Percentiles rank a stretch among this genome's conserved stretches.
phyloP scores from a whole-genome alignment of 257 asterid species.

The Scutellaria minor region DNA sequence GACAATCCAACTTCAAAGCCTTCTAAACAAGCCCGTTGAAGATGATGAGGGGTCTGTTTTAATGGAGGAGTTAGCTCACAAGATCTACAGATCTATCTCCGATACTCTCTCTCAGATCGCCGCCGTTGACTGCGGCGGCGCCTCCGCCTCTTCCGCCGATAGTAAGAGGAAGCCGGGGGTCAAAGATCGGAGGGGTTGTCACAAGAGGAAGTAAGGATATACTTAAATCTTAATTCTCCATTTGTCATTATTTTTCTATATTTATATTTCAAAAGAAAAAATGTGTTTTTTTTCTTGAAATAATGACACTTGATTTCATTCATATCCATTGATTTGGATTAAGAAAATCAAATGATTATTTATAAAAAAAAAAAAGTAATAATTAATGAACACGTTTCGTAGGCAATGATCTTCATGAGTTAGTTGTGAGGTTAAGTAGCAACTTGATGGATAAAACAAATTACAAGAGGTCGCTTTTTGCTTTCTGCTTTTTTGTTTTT shows the following conservation, averaged over 20 bases:
- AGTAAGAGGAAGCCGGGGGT: conserved; percentile 39
- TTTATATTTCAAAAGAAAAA: not conserved
- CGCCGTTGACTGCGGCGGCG: conserved; percentile 38
- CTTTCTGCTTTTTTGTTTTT: not conserved
- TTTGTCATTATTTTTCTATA: not conserved
- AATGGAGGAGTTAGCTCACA: conserved; percentile 37
- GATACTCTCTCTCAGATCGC: conserved; percentile 51
- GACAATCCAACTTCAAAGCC: conserved; percentile 48
- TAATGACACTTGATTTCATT: too few relatives aligned
- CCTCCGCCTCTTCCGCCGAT: conserved; percentile 19
- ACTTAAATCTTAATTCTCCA: not conserved
- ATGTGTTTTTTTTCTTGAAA: too few relatives aligned
- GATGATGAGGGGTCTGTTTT: conserved; percentile 30
- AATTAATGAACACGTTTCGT: too few relatives aligned
- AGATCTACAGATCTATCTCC: conserved; percentile 53
- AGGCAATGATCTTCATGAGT: not conserved
- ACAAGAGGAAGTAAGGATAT: conserved; percentile 64
- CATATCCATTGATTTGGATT: too few relatives aligned
- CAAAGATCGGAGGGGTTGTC: conserved; percentile 68
- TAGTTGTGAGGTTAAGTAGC: not conserved
- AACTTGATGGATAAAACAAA: conserved; percentile 30
- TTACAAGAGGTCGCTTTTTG: not conserved
- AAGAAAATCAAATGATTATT: too few relatives aligned
- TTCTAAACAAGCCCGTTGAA: conserved; percentile 34
- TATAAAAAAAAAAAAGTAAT: too few relatives aligned